A percentile compares a stretch with the other conserved stretches of the same genome.
These are phyloP conservation scores for Paramecium sexaurelia DNA, from an alignment of 73 alveolate genomes.

Conservation along the genomic window DNA sequence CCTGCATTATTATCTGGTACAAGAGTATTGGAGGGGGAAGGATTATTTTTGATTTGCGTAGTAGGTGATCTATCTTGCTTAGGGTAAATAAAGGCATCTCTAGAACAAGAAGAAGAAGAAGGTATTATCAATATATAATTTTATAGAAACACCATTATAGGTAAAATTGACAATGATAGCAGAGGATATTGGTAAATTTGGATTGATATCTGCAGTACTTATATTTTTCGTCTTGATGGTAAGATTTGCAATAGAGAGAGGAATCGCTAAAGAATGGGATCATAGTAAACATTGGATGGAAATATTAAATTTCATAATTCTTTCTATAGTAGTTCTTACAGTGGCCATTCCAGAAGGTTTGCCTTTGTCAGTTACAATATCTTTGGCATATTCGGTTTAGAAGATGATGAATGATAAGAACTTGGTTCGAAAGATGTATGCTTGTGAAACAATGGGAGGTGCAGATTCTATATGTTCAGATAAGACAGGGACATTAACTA, in stretches of 20 bases:
- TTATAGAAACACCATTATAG: conserved; percentile 49
- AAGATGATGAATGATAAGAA: conserved; percentile 80
- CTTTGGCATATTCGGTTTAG: conserved; percentile 77
- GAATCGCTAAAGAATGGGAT: conserved; percentile 63
- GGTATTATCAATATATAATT: neutral
- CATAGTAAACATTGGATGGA: conserved; percentile 69
- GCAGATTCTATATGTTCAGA: conserved; percentile 80
- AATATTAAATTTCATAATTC: conserved; percentile 76
- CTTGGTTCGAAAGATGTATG: conserved; percentile 76
- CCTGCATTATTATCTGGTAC: conserved; percentile 62
- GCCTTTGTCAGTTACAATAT: conserved; percentile 79
- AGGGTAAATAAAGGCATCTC: conserved; percentile 53
- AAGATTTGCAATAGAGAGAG: conserved; percentile 61
- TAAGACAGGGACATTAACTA: conserved; percentile 85
- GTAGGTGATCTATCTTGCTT: conserved; percentile 58
- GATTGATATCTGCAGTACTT: conserved; percentile 67
- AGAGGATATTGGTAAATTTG: conserved; percentile 74
- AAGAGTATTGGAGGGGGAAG: conserved; percentile 65
- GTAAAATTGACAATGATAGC: conserved; percentile 71
- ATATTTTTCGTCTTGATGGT: conserved; percentile 44
- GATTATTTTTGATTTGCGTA: conserved; percentile 55
- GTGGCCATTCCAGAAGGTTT: conserved; percentile 87
- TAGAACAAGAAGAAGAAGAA: conserved; percentile 55
- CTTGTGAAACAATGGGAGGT: conserved; percentile 95
- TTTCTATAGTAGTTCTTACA: conserved; percentile 75